A percentile compares a stretch with the other conserved stretches of the same genome.
phyloP scores from a whole-genome alignment of 805 yeast species.

The Groenewaldozyma salmanticensis region DNA sequence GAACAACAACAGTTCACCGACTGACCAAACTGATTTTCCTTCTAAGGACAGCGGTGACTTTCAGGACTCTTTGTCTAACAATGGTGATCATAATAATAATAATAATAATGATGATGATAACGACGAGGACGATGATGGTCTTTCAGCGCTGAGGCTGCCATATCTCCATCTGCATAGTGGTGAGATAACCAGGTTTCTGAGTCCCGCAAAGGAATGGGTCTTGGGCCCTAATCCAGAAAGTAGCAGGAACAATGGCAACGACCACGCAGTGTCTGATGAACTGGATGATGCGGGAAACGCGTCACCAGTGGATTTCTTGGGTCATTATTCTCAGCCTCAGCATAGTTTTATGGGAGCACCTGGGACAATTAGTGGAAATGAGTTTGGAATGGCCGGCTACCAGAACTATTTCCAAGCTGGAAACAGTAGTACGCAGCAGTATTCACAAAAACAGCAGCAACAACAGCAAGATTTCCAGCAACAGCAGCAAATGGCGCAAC shows the following conservation, averaged over 20 bases:
- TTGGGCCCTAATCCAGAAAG: constrained; percentile 9
- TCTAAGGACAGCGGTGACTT: no score
- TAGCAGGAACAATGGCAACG: neutral
- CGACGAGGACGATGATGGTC: constrained; percentile 16
- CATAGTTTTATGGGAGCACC: no score
- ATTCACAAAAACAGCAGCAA: no score
- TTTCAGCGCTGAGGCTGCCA: constrained; percentile 18
- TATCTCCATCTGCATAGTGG: constrained; percentile 16
- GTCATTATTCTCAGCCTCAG: constrained; percentile 14
- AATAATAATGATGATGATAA: no score
- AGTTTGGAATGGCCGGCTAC: no score
- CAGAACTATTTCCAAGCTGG: no score
- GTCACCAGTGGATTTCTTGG: constrained; percentile 17
- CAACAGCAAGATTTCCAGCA: neutral
- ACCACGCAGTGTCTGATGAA: neutral
- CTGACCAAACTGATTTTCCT: no score
- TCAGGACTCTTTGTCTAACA: no score
- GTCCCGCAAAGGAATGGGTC: constrained; percentile 18
- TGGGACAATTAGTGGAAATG: no score
- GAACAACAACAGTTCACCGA: no score
- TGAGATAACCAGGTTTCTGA: constrained; percentile 14
- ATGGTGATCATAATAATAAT: no score
- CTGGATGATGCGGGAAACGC: neutral
- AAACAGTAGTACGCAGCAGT: no score
- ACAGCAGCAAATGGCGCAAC: neutral